These are phyloP conservation scores for Rhizoctonia solani DNA, from an alignment of 1,284 basidiomycete genomes.

Conservation along the genomic window DNA sequence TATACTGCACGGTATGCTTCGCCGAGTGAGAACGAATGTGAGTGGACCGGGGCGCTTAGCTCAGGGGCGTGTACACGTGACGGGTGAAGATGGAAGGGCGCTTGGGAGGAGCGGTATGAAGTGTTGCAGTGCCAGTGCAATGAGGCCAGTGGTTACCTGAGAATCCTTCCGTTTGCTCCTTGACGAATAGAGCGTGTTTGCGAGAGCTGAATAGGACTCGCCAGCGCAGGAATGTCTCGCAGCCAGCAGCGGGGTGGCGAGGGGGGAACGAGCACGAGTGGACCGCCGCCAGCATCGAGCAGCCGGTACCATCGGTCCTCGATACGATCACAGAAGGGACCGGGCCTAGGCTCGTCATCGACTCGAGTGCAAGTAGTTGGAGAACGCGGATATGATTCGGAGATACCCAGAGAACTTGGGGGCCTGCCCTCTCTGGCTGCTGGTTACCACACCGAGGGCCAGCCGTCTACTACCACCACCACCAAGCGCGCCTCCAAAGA, in stretches of 20 bases:
- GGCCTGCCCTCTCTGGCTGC: not conserved
- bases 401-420: not conserved
- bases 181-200: too few species aligned
- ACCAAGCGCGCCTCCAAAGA: constrained; percentile 23
- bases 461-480: not conserved
- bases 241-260: not conserved
- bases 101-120: too few species aligned
- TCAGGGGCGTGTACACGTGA: too few species aligned
- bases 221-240: not conserved
- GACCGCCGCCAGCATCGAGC: not conserved
- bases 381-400: constrained; percentile 27
- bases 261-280: not conserved
- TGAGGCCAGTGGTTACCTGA: too few species aligned
- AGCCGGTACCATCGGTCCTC: constrained; percentile 24
- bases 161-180: too few species aligned
- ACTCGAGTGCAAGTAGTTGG: constrained; percentile 11
- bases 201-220: too few species aligned
- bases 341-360: constrained; percentile 20
- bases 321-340: not conserved
- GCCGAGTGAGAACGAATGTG: too few species aligned
- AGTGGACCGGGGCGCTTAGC: too few species aligned
- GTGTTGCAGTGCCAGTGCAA: too few species aligned
- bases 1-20: too few species aligned
- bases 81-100: too few species aligned
- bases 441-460: constrained; percentile 25